These are phyloP conservation scores for Cydonia oblonga DNA, from an alignment of 331 rosid genomes.

Conservation along the genomic window DNA sequence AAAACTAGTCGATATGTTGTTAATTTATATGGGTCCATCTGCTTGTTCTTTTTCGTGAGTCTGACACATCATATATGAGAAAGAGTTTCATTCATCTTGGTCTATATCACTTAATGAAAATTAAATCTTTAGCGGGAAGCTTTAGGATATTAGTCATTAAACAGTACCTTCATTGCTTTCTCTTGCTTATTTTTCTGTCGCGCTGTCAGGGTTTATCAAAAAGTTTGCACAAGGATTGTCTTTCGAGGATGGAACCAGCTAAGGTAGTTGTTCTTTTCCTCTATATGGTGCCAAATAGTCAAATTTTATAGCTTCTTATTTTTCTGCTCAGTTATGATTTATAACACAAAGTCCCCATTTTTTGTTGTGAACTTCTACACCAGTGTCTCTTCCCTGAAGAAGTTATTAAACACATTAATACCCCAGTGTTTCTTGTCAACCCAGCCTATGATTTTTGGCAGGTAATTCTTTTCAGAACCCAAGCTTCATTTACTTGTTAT, in stretches of 20 bases:
- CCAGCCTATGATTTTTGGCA: conserved; percentile 96
- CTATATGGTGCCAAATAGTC: neutral
- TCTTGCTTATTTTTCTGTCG: neutral
- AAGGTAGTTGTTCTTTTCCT: conserved; percentile 45
- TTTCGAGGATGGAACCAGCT: conserved; percentile 45
- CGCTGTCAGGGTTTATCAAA: conserved; percentile 50
- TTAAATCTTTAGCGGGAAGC: neutral
- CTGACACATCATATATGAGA: neutral
- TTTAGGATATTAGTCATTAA: neutral
- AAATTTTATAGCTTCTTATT: neutral
- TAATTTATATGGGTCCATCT: neutral
- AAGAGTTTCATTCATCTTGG: neutral
- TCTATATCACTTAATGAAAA: neutral
- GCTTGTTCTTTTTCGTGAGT: neutral
- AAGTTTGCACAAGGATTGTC: conserved; percentile 69
- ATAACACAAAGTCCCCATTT: neutral
- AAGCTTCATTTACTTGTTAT: conserved; percentile 11
- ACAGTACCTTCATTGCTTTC: neutral
- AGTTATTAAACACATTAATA: conserved; percentile 43
- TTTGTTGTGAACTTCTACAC: conserved; percentile 19
- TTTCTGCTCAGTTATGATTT: neutral
- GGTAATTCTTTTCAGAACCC: conserved; percentile 32
- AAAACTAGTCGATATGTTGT: neutral
- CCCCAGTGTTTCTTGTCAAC: conserved; percentile 83
- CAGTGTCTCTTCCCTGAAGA: conserved; percentile 87